Evolutionary conservation across 2,329 filamentous ascomycete genomes (phyloP), one percentile per base, ranked within the genome.

Genomic region (Phaeosphaeria sp.): DNA sequence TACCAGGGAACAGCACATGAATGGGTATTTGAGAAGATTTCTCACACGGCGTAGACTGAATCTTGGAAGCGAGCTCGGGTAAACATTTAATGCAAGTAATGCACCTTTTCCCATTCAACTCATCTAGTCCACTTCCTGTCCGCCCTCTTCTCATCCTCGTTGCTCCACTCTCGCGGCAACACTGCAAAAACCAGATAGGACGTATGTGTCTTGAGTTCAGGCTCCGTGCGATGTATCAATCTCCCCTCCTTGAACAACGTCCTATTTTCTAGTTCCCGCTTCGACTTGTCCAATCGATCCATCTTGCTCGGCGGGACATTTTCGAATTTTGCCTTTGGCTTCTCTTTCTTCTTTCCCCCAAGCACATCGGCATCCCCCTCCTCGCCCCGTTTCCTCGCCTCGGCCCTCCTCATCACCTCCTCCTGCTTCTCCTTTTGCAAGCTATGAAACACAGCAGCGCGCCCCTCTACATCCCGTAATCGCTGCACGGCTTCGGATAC

Each of bases 131-230:
- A 79, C 55, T 67, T 74, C 66, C 52, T 84, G 81, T 63, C 84
- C 79, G 50, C 89, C 88, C 27, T 84, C 30, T 84, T 84, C 78
- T 99, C 95, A 64, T 97, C 92, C 59, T 90, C 90, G 36, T 87
- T 89, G 0, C 83, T 89, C 95, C 95, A 99, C 61, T 91, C 89
- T 44, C 88, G 84, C n/a, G 95, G 94, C 59, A 99, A 79, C 2
- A 95, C 82, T 0, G 95, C 95, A 80, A 99, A 99, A 4, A 96
- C 90, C 4, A 99, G 84, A 75, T 99, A 99, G n/a, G 91, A 95
- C 0, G 95, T 99, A 78, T 99, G 95, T 7, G 91, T 95, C 83
- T 97, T 97, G 59, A 98, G 81, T 71, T 99, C 95, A 0, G 88
- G 81, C 79, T 99, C 95, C 0, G 91, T 88, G 22, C 92, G 86